Percentiles rank a stretch among this genome's conserved stretches.
Conservation (phyloP, 305 asterid genomes). For the Solanum aculeatissimum region DNA sequence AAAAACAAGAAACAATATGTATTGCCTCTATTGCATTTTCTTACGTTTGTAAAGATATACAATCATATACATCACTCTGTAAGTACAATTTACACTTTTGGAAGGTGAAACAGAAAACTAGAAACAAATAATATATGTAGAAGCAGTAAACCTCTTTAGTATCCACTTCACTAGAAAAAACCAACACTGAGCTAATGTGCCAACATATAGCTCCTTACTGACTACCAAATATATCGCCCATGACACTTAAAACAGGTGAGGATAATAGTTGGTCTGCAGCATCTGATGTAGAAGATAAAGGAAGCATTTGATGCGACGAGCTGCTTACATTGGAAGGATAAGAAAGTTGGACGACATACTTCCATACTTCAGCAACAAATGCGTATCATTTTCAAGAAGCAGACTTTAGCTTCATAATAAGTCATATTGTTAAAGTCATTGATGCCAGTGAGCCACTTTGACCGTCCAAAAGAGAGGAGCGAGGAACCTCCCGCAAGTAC, state of each 20-base stretch:
- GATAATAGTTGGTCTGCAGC: neutral
- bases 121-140: neutral
- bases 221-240: neutral
- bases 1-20: neutral
- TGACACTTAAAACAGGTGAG: neutral
- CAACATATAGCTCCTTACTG: neutral
- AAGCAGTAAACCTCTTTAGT: neutral
- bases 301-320: neutral
- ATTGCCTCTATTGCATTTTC: too few relatives aligned
- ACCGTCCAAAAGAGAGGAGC: slow-evolving; percentile 36
- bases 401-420: neutral
- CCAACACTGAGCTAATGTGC: neutral
- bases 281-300: neutral
- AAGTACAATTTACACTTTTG: neutral
- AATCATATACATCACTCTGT: neutral
- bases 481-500: slow-evolving; percentile 58
- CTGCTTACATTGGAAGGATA: neutral
- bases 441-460: slow-evolving; percentile 14
- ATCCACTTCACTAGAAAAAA: neutral
- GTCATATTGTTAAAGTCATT: slow-evolving; percentile 21
- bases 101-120: neutral
- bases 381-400: neutral
- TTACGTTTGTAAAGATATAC: neutral
- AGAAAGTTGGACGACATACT: neutral
- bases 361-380: neutral